Conservation (phyloP, 176 grass and related monocot genomes). For the Eragrostis nindensis region DNA sequence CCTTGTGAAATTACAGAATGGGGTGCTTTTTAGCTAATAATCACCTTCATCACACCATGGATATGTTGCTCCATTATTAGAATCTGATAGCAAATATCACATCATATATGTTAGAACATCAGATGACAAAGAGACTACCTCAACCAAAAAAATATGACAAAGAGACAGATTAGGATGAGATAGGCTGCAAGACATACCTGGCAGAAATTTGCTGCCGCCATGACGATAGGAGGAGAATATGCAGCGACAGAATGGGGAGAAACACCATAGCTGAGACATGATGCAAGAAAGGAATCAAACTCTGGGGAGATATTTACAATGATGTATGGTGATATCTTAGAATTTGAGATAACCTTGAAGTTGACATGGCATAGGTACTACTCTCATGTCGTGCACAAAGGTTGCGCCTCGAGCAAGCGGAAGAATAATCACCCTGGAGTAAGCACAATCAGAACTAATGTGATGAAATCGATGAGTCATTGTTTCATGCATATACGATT, state of each 20-base stretch:
- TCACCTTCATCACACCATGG: neutral
- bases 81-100: slow-evolving; percentile 22
- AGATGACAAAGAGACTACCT: too few relatives aligned
- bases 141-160: neutral
- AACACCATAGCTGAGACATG: slow-evolving; percentile 29
- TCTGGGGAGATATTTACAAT: neutral
- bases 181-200: slow-evolving; percentile 9
- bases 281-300: slow-evolving; percentile 9
- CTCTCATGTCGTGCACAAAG: slow-evolving; percentile 32
- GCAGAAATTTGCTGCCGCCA: slow-evolving; percentile 12
- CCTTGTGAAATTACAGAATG: slow-evolving; percentile 7
- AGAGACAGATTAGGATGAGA: neutral
- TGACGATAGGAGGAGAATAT: slow-evolving; percentile 37
- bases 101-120: neutral
- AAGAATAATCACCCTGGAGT: slow-evolving; percentile 43
- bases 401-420: slow-evolving; percentile 36
- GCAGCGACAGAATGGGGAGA: neutral
- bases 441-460: slow-evolving; percentile 6
- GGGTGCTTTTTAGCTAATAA: neutral
- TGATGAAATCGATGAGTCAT: neutral
- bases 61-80: slow-evolving; percentile 18
- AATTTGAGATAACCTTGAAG: slow-evolving; percentile 35
- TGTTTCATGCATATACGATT: neutral
- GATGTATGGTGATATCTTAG: neutral
- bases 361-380: slow-evolving; percentile 36